Evolutionary conservation across 768 basidiomycete species (phyloP).

Genomic region (Russula abietina): DNA sequence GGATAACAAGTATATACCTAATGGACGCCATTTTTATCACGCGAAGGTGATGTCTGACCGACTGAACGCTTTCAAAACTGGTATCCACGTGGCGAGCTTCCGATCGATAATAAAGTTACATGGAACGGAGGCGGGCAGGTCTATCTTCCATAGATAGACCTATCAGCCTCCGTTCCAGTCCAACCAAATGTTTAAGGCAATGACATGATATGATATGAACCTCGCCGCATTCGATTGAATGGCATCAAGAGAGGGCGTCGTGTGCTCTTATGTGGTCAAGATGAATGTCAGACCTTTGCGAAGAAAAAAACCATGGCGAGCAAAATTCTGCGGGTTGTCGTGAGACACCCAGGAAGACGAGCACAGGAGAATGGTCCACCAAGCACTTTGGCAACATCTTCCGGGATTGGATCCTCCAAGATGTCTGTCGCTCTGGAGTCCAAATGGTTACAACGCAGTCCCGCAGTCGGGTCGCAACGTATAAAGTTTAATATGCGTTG

Average conservation of each 20-base stretch:
- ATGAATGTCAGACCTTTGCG: background rate
- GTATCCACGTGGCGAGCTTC: too few relatives aligned
- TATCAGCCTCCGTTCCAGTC: background rate
- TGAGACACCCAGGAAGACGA: background rate
- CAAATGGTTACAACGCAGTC: too few relatives aligned
- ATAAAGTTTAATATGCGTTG: background rate
- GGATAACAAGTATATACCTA: background rate
- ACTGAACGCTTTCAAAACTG: background rate
- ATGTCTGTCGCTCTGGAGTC: too few relatives aligned
- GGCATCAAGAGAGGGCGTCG: background rate
- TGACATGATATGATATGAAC: background rate
- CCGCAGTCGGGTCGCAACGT: too few relatives aligned
- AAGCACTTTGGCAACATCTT: background rate
- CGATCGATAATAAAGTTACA: background rate
- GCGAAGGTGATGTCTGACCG: background rate
- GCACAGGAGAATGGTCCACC: background rate
- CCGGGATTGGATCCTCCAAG: background rate
- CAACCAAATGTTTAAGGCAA: background rate
- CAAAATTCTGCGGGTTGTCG: background rate
- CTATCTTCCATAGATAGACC: too few relatives aligned
- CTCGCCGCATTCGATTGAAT: background rate
- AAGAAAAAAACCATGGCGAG: background rate
- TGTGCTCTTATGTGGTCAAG: background rate
- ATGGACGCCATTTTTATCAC: background rate
- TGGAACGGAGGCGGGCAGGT: too few relatives aligned